Evolutionary conservation across 352 stramenopile species (phyloP), one percentile per base, ranked within the genome.

Genomic region (Phytophthora agathidicida): DNA sequence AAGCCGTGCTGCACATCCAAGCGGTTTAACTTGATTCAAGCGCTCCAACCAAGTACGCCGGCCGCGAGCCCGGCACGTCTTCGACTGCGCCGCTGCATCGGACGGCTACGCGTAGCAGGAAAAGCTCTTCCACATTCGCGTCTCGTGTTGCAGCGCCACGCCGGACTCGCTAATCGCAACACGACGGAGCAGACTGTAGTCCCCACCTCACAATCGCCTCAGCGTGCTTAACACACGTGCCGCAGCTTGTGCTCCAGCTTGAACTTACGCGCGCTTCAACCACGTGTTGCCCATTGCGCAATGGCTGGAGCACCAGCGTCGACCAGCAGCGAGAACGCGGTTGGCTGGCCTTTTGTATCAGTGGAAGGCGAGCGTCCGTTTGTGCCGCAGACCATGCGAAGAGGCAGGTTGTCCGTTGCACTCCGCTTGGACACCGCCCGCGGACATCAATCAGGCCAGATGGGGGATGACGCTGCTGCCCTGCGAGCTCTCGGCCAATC

Each of bases 201-300:
- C 53, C 53, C 53, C 53, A 64, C 43, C 42, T 56, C 59, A 67
- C 50, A 63, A 58, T 63, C 51, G 6, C 28, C 36, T 17, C 42
- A 20, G 44, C 36, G 19, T 42, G 30, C 23, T 57, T 53, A 51
- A 67, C 58, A 55, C 30, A 43, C 31, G 24, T 27, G 45, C 45
- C 28, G 28, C 38, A 45, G 19, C 26, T 53, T 59, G 56, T 58
- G 51, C 36, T 39, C 41, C 13, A n/a, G 47, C 56, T 65, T 65
- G 56, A 66, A 66, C 48, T 26, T 58, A 31, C 36, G 37, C 46
- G n/a, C 38, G 59, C 43, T 68, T 68, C 60, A 68, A 68, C 60
- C 60, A 65, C 37, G 39, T 65, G 60, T 37, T 58, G 35, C 5
- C 28, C 45, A 24, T 59, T 65, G 52, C 60, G 31, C 52, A 51